Evolutionary conservation across 139 green algal genomes (phyloP), one percentile per base, ranked within the genome.

Genomic region (Chara braunii): DNA sequence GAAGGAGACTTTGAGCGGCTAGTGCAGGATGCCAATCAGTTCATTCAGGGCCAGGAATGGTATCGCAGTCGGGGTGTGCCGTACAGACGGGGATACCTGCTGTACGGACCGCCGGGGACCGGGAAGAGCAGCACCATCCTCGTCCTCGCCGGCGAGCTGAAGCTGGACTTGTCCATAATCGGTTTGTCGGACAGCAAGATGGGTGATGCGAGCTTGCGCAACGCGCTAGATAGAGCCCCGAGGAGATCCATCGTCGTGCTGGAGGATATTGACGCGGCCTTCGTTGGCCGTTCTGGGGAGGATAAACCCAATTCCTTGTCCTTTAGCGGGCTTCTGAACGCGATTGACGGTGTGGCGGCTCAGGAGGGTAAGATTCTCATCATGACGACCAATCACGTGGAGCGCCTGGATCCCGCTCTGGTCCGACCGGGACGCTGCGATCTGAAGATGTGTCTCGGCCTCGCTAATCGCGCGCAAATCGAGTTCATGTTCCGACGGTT

Each of bases 381-480:
- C 64, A 81, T 86, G 75, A 86, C 81, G 29, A 85, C 78, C 22
- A 86, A 86, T 45, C 78, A 86, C 43, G 55, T 80, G 5, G 70
- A 84, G 9, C 48, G 60, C 1, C 59, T 86, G 8, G 64, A 44
- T 29, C 29, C 35, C 1, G 81, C 81, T 2, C 63, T 86, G 11
- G 75, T 84, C 1, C 57, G 81, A 8, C 78, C 78, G 11, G 81
- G 81, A 0, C 68, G 74, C 2, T 29, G 72, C 12, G 72, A 77
- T 30, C 34, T 74, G 18, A 45, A 54, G 8, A 43, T 80, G 29
- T 60, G 26, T 22, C 23, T 72, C 4, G 63, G 57, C 3, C 63
- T 55, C 1, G 53, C 53, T 22, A 36, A n/a, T 24, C 23, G 63
- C 18, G 34, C 18, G 24, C 63, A 72, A 67, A 24, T 63, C 11